phyloP scores from a whole-genome alignment of 2,329 filamentous ascomycete species.

The Chaetothyriales sp. region DNA sequence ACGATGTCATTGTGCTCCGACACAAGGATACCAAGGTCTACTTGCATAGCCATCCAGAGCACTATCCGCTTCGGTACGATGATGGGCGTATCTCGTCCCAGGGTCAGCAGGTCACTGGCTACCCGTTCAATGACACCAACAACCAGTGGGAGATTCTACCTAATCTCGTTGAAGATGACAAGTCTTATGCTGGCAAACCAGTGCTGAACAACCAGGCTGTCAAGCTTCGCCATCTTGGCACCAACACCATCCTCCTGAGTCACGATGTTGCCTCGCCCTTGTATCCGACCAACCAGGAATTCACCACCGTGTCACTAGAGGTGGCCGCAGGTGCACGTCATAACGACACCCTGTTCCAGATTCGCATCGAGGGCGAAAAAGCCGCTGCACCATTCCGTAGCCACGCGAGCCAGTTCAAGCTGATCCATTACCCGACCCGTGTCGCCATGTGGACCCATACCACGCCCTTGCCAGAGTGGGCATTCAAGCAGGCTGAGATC shows the following conservation, averaged over 20 bases:
- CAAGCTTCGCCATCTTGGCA: constrained; percentile 71
- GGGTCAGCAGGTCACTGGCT: constrained; percentile 94
- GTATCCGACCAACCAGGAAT: constrained; percentile 96
- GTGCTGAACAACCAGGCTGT: constrained; percentile 77
- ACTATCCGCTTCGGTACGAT: constrained; percentile 86
- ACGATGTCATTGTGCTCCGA: constrained; percentile 68
- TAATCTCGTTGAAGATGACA: constrained; percentile 35
- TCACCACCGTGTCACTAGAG: constrained; percentile 63
- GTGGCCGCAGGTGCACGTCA: constrained; percentile 58
- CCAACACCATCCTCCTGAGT: constrained; percentile 71
- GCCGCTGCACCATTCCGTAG: constrained; percentile 70
- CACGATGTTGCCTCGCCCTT: constrained; percentile 96
- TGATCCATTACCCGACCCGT: constrained; percentile 85
- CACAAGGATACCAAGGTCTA: constrained; percentile 98
- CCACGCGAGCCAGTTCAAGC: constrained; percentile 83
- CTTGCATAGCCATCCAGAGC: constrained; percentile 80
- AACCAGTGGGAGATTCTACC: constrained; percentile 95
- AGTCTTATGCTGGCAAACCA: constrained; percentile 42
- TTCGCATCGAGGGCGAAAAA: constrained; percentile 80
- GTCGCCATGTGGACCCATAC: constrained; percentile 99
- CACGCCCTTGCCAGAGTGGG: constrained; percentile 92
- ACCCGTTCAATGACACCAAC: constrained; percentile 96
- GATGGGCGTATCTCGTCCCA: constrained; percentile 95
- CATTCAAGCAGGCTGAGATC: constrained; percentile 92
- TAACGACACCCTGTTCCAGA: constrained; percentile 86